Conservation (phyloP, 148 eudicot genomes). For the Cornus suecica region DNA sequence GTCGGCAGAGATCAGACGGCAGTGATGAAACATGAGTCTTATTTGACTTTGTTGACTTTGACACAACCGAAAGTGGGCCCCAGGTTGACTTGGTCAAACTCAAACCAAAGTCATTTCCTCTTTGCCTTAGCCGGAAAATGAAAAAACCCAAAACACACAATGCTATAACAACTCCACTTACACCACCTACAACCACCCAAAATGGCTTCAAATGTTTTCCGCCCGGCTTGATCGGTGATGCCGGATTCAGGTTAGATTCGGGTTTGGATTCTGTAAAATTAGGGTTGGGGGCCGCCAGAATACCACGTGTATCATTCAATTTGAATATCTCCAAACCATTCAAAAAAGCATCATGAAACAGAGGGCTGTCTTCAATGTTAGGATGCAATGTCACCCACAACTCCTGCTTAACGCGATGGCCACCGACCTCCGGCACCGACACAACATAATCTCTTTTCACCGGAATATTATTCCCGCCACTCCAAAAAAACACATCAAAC, state of each 20-base stretch:
- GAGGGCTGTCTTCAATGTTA: background rate
- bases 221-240: background rate
- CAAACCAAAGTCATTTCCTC: background rate
- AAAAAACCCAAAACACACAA: background rate
- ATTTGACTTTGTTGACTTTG: no score
- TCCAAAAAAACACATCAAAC: slow-evolving; percentile 18
- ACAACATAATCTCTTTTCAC: slow-evolving; percentile 25
- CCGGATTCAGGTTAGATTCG: background rate
- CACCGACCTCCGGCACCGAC: background rate
- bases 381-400: slow-evolving; percentile 31
- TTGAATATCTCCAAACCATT: slow-evolving; percentile 37
- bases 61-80: background rate
- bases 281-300: slow-evolving; percentile 27
- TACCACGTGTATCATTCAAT: slow-evolving; percentile 13
- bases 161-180: background rate
- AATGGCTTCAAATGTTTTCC: background rate
- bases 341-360: slow-evolving; percentile 10
- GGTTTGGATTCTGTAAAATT: background rate
- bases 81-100: background rate
- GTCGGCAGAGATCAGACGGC: no score
- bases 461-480: slow-evolving; percentile 12
- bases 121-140: slow-evolving; percentile 7
- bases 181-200: background rate
- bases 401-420: background rate
- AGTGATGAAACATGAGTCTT: no score